These are phyloP conservation scores for Pulveroboletus ravenelii DNA, from an alignment of 768 basidiomycete species.

Conservation along the genomic window DNA sequence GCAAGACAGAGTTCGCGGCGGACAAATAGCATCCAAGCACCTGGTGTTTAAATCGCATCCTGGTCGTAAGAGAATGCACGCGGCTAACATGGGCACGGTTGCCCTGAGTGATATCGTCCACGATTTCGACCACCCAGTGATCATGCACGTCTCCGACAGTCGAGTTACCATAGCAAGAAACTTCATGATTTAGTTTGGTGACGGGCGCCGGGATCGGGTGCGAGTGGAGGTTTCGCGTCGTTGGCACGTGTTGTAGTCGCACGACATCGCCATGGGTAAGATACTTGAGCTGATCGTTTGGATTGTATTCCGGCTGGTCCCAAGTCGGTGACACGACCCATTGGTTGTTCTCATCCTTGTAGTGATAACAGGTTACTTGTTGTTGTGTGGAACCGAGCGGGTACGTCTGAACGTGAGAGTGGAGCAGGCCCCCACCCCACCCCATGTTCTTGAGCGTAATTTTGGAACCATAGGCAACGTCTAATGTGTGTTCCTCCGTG, in stretches of 20 bases:
- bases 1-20: slow-evolving; percentile 83
- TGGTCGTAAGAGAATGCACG: slow-evolving; percentile 89
- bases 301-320: slow-evolving; percentile 66
- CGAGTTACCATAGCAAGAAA: slow-evolving; percentile 89
- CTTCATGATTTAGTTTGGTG: slow-evolving; percentile 85
- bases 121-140: slow-evolving; percentile 89
- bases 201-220: slow-evolving; percentile 85
- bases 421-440: slow-evolving; percentile 93
- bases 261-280: slow-evolving; percentile 73
- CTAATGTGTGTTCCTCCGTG: slow-evolving; percentile 33
- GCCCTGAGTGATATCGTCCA: slow-evolving; percentile 80
- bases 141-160: slow-evolving; percentile 87
- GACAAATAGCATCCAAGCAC: slow-evolving; percentile 81
- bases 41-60: slow-evolving; percentile 78
- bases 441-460: slow-evolving; percentile 96
- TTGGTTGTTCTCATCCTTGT: slow-evolving; percentile 97
- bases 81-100: slow-evolving; percentile 49
- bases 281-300: slow-evolving; percentile 61
- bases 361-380: slow-evolving; percentile 98
- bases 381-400: slow-evolving; percentile 91
- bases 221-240: slow-evolving; percentile 89
- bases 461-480: slow-evolving; percentile 86
- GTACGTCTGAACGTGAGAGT: slow-evolving; percentile 95
- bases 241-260: slow-evolving; percentile 77
- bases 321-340: slow-evolving; percentile 80